phyloP scores from a whole-genome alignment of 1,284 basidiomycete genomes.

The Naganishia albida region DNA sequence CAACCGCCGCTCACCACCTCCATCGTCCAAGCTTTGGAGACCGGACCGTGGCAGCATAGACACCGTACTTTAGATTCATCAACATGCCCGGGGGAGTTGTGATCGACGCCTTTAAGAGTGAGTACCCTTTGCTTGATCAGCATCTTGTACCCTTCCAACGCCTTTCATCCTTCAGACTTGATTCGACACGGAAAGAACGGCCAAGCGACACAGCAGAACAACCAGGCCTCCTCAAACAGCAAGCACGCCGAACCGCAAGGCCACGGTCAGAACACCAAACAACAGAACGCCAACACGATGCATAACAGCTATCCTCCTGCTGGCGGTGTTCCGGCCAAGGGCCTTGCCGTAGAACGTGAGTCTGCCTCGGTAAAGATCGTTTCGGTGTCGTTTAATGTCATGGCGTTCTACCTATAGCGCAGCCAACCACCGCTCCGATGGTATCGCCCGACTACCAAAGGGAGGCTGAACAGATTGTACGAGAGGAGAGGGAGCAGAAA shows the following conservation, averaged over 20 bases:
- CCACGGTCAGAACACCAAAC: constrained; percentile 34
- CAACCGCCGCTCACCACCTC: background rate
- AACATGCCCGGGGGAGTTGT: constrained; percentile 33
- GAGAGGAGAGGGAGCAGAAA: constrained; percentile 73
- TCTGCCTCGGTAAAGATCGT: background rate
- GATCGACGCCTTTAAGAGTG: constrained; percentile 37
- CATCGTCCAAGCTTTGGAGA: background rate
- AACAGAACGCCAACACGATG: constrained; percentile 41
- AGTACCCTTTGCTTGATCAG: background rate
- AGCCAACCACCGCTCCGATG: constrained; percentile 45
- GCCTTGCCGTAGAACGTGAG: constrained; percentile 14
- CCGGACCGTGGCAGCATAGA: background rate
- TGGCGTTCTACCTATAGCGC: constrained; percentile 31
- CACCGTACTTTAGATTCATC: background rate
- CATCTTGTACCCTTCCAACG: background rate
- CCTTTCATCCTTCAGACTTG: constrained; percentile 57
- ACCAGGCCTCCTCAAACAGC: constrained; percentile 3
- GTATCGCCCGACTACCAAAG: constrained; percentile 57
- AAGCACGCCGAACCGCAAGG: constrained; percentile 6
- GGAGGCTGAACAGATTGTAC: constrained; percentile 71
- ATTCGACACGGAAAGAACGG: constrained; percentile 70
- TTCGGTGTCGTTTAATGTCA: background rate
- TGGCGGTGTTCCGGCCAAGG: constrained; percentile 37
- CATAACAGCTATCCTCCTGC: constrained; percentile 33
- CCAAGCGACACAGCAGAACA: constrained; percentile 57